Conservation (phyloP, 257 asterid species). For the Plectranthus barbatus region DNA sequence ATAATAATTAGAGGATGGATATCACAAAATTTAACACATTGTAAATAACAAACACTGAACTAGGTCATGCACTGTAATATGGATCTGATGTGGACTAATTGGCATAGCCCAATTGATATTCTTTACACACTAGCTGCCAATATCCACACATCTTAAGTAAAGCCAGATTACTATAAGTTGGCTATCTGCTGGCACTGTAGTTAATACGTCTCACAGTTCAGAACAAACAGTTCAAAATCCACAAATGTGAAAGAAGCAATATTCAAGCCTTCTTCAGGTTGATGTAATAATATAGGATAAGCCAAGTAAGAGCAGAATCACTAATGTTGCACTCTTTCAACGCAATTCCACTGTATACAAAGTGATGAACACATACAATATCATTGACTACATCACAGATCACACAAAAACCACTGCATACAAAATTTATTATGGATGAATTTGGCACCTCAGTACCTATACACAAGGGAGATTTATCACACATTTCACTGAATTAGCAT, state of each 20-base stretch:
- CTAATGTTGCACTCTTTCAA: neutral
- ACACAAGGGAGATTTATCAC: conserved; percentile 6
- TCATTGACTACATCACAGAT: neutral
- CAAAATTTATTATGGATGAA: neutral
- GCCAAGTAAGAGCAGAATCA: neutral
- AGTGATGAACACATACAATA: neutral
- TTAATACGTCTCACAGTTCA: neutral
- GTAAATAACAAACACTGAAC: conserved; percentile 7
- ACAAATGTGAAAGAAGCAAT: neutral
- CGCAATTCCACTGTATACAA: neutral
- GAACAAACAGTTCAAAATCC: conserved; percentile 9
- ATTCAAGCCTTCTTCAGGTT: conserved; percentile 3
- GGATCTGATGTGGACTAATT: neutral
- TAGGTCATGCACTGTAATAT: conserved; percentile 5
- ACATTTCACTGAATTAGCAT: neutral
- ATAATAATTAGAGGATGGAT: neutral
- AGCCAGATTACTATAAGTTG: neutral
- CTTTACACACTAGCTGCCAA: neutral
- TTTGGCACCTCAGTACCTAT: neutral
- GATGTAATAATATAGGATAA: neutral
- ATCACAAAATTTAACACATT: conserved; percentile 3
- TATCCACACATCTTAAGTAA: neutral
- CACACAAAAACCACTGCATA: neutral
- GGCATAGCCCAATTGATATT: conserved; percentile 4
- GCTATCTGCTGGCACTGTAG: neutral